Evolutionary conservation across 768 basidiomycete species (phyloP).

Genomic region (Pseudohyphozyma bogoriensis): DNA sequence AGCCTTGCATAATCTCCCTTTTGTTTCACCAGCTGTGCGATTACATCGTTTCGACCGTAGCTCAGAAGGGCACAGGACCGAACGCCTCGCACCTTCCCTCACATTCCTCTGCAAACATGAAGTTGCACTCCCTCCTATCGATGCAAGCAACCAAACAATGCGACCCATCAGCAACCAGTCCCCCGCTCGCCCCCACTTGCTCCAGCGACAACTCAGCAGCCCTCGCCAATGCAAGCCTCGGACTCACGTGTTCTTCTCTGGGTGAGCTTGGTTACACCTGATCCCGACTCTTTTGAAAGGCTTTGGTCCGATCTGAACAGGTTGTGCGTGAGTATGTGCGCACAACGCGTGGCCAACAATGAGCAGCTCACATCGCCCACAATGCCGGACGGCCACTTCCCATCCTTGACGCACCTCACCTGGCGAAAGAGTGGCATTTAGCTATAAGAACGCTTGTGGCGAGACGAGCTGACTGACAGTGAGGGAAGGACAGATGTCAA

Average conservation of each 20-base stretch:
- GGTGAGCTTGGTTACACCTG: neutral
- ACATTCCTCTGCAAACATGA: neutral
- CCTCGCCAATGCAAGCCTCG: neutral
- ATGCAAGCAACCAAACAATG: neutral
- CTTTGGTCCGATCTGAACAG: neutral
- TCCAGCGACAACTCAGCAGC: too few species aligned
- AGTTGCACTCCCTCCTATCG: neutral
- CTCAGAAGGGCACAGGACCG: neutral
- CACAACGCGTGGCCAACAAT: neutral
- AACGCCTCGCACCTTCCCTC: conserved; percentile 3
- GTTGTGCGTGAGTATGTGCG: neutral
- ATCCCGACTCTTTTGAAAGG: neutral
- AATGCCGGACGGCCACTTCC: neutral
- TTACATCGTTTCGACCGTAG: too few species aligned
- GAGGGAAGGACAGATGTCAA: neutral
- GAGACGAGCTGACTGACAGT: too few species aligned
- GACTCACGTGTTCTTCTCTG: neutral
- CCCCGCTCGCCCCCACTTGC: too few species aligned
- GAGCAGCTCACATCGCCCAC: neutral
- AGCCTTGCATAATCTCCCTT: too few species aligned
- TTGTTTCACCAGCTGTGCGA: too few species aligned
- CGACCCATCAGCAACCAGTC: neutral
- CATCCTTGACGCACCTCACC: neutral
- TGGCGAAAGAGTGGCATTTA: too few species aligned
- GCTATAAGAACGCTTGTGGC: too few species aligned